Evolutionary conservation across 2,329 filamentous ascomycete species (phyloP).

Genomic region (Cadophora sp.): DNA sequence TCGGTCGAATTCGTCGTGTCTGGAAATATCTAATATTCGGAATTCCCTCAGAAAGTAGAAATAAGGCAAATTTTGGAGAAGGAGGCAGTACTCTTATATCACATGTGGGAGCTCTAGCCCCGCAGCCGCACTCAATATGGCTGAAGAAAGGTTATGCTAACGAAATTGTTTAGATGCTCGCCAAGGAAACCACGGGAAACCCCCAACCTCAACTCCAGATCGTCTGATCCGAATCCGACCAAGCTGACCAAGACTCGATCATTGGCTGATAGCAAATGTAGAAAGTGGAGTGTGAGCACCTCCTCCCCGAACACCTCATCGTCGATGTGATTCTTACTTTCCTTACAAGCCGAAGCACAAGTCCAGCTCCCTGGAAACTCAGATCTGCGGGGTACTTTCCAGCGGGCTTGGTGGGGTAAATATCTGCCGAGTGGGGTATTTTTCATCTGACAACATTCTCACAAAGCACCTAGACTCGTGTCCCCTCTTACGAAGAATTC

Average conservation of each 20-base stretch:
- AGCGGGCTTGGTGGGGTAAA: slow-evolving; percentile 17
- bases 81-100: background rate
- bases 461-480: slow-evolving; percentile 16
- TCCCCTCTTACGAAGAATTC: slow-evolving; percentile 7
- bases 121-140: background rate
- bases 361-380: background rate
- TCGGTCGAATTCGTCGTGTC: background rate
- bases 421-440: slow-evolving; percentile 1
- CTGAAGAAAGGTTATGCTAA: background rate
- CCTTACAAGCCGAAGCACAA: background rate
- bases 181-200: background rate
- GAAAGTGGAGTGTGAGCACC: too few relatives aligned
- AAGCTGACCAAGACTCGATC: background rate
- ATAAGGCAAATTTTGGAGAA: background rate
- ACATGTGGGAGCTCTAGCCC: background rate
- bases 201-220: background rate
- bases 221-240: background rate
- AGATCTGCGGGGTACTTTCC: slow-evolving; percentile 8
- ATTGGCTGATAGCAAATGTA: background rate
- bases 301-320: background rate
- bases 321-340: background rate
- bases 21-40: too few relatives aligned
- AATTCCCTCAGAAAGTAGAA: background rate
- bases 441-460: slow-evolving; percentile 21
- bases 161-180: background rate